These are phyloP conservation scores for Apophysomyces sp. DNA, from an alignment of 371 early-diverging fungal genomes.

Conservation along the genomic window DNA sequence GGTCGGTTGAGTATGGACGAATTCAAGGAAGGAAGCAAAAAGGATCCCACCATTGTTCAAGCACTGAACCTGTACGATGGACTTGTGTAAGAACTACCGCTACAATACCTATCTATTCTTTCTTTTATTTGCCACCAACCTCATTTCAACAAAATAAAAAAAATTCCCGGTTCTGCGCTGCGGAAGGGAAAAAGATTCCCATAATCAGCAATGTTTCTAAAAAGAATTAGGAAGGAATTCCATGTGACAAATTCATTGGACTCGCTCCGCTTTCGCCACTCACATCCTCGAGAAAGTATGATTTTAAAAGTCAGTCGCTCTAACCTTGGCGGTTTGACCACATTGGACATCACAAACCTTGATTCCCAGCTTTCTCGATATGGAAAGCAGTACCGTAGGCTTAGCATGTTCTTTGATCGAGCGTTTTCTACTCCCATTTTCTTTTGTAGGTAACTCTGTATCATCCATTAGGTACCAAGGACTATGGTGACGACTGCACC, in stretches of 20 bases:
- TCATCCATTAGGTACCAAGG: too few relatives aligned
- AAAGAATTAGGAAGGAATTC: neutral
- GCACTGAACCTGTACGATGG: constrained; percentile 87
- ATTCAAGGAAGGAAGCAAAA: constrained; percentile 84
- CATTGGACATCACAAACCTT: too few relatives aligned
- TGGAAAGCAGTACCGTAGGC: too few relatives aligned
- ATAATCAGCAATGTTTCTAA: neutral
- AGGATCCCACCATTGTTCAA: constrained; percentile 85
- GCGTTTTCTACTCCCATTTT: too few relatives aligned
- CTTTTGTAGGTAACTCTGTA: too few relatives aligned
- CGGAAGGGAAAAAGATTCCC: neutral
- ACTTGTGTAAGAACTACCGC: constrained; percentile 59
- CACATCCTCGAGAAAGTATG: too few relatives aligned
- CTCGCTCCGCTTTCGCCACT: too few relatives aligned
- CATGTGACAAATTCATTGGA: neutral
- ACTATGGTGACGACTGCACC: too few relatives aligned
- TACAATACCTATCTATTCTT: neutral
- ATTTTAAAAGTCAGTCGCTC: too few relatives aligned
- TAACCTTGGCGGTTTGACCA: too few relatives aligned
- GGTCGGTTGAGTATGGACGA: constrained; percentile 77
- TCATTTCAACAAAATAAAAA: neutral
- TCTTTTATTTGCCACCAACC: neutral
- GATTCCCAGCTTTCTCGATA: too few relatives aligned
- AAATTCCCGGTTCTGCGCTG: neutral
- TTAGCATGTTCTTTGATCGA: too few relatives aligned